Evolutionary conservation across 2,329 filamentous ascomycete species (phyloP), one percentile per base, ranked within the genome.

Genomic region (Orbilia ellipsospora): DNA sequence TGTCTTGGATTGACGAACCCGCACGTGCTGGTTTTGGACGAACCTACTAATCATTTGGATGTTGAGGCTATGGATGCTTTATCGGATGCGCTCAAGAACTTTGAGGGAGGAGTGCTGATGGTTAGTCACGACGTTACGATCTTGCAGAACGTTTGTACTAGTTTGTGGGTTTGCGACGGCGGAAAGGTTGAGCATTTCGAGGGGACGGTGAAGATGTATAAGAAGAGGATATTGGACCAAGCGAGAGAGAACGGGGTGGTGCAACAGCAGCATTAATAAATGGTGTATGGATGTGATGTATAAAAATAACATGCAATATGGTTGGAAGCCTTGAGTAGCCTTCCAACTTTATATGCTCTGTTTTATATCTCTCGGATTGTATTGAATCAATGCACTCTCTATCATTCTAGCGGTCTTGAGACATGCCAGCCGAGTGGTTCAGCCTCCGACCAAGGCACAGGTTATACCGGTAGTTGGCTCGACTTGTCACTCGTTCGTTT

Each of bases 111-210:
- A 82, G 94, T 99, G 67, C 85, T 99, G 80, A 98, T 99, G 93
- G 95, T 99, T 69, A 96, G 92, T 81, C 95, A 99, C 90, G 95
- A 99, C 82, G 95, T 99, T 64, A 98, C 95, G 0, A 97, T 99
- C 93, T 83, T 99, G 83, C 93, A 97, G 85, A 96, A 92, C 63
- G 95, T 99, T 44, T 99, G 95, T 83, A 95, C 87, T 60, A 95
- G 90, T 81, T 84, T 99, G 81, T 99, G 95, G 95, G 94, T 99
- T 77, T 99, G 95, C 81, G 95, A 99, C 82, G 86, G 90, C 73
- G 95, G 95, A 8, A 95, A 90, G 0, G 94, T 99, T 18, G 93
- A 96, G 87, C 94, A 97, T 85, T 99, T 99, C 84, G 89, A 91
- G 76, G 95, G 95, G 40, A 94, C 96, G 80, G 94, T 99, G 62